A percentile compares a stretch with the other conserved stretches of the same genome.
These are phyloP conservation scores for Beauveria medogensis DNA, from an alignment of 2,329 filamentous ascomycete genomes.

Conservation along the genomic window DNA sequence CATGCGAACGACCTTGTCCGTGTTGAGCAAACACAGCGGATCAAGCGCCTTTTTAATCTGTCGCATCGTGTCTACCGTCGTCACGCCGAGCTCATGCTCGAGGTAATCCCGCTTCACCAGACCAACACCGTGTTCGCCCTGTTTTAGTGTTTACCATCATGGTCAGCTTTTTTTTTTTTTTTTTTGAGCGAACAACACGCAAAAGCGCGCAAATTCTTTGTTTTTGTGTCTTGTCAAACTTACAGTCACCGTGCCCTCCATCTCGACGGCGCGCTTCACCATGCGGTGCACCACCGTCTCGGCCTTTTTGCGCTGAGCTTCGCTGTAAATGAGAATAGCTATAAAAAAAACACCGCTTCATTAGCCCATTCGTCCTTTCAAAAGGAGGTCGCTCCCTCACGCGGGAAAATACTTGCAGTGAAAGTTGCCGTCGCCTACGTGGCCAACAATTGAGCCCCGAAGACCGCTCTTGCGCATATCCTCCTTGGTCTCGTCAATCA, in stretches of 20 bases:
- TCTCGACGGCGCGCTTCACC: constrained; percentile 77
- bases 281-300: constrained; percentile 71
- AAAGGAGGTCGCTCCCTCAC: not conserved
- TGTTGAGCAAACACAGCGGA: constrained; percentile 62
- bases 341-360: constrained; percentile 9
- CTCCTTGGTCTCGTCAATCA: constrained; percentile 64
- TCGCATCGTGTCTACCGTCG: constrained; percentile 74
- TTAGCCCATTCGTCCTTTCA: constrained; percentile 6
- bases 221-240: constrained; percentile 16
- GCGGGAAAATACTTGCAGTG: constrained; percentile 39
- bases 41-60: constrained; percentile 79
- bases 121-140: constrained; percentile 77
- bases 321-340: constrained; percentile 53
- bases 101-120: constrained; percentile 81
- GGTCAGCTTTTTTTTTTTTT: constrained; percentile 3
- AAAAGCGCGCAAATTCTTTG: no score
- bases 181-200: no score
- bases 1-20: constrained; percentile 60
- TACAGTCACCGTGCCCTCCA: constrained; percentile 75
- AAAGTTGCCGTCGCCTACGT: constrained; percentile 74
- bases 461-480: constrained; percentile 35
- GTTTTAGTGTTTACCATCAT: not conserved
- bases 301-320: constrained; percentile 57
- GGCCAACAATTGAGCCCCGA: constrained; percentile 52
- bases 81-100: constrained; percentile 65